Conservation (phyloP, 345 rosid species). For the Citrus medica region DNA sequence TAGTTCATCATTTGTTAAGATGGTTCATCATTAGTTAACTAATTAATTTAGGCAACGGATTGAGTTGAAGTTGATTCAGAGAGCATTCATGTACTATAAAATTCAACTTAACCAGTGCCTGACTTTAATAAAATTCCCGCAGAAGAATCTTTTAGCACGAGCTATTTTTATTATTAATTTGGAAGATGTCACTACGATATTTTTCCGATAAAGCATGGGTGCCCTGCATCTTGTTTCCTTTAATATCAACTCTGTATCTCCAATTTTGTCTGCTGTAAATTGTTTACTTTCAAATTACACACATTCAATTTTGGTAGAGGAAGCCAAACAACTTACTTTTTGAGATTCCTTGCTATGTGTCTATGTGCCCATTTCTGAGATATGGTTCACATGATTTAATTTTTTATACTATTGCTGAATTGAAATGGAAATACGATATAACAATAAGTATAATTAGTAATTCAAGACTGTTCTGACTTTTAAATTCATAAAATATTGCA, state of each 20-base stretch:
- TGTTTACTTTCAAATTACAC: conserved; percentile 1
- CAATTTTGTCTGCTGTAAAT: conserved; percentile 24
- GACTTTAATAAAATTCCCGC: neutral
- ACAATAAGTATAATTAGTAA: neutral
- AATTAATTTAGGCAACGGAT: neutral
- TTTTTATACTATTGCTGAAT: neutral
- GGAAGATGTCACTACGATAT: neutral
- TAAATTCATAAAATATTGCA: conserved; percentile 27
- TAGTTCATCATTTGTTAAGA: too few relatives aligned
- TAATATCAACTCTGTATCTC: conserved; percentile 12
- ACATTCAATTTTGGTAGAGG: neutral
- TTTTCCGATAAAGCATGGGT: conserved; percentile 4
- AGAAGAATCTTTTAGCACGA: conserved; percentile 15
- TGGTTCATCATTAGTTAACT: neutral
- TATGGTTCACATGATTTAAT: neutral
- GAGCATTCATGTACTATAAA: conserved; percentile 23
- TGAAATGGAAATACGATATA: neutral
- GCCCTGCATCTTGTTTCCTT: conserved; percentile 20
- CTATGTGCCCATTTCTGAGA: conserved; percentile 9
- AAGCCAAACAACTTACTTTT: neutral
- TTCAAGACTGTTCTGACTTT: neutral
- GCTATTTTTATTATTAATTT: neutral
- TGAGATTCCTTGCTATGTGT: conserved; percentile 19
- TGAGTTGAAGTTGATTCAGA: conserved; percentile 22
- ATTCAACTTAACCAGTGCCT: neutral